phyloP scores from a whole-genome alignment of 1,139 yeast species.

The Yamadazyma dendronema region DNA sequence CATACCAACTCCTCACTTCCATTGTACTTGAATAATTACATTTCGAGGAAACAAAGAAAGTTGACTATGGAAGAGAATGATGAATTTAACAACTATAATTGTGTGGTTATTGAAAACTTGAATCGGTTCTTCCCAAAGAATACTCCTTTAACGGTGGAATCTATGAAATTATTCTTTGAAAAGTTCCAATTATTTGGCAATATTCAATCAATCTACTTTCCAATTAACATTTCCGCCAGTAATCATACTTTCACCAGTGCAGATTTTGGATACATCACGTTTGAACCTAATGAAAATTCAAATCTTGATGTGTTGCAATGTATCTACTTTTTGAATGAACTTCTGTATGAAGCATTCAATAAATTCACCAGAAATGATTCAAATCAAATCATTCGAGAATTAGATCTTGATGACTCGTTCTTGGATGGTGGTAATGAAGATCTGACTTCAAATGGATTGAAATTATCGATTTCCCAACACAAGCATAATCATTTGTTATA shows the following conservation, averaged over 20 bases:
- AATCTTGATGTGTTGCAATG: slow-evolving; percentile 26
- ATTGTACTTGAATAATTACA: slow-evolving; percentile 28
- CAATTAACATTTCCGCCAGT: slow-evolving; percentile 19
- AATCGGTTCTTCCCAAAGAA: slow-evolving; percentile 26
- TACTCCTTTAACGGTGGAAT: slow-evolving; percentile 13
- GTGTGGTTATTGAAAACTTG: slow-evolving; percentile 47
- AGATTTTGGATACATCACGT: slow-evolving; percentile 33
- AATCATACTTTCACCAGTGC: slow-evolving; percentile 19
- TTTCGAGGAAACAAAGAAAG: slow-evolving; percentile 27
- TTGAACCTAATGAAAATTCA: slow-evolving; percentile 18
- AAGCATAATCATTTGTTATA: slow-evolving; percentile 37
- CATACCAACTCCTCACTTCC: slow-evolving; percentile 24
- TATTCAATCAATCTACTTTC: slow-evolving; percentile 47
- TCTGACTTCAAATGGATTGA: slow-evolving; percentile 14
- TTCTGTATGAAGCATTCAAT: slow-evolving; percentile 26
- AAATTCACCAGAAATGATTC: slow-evolving; percentile 18
- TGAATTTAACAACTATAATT: slow-evolving; percentile 29
- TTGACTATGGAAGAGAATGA: slow-evolving; percentile 14
- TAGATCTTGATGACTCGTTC: slow-evolving; percentile 8
- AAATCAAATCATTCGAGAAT: slow-evolving; percentile 11
- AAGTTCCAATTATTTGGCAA: slow-evolving; percentile 38
- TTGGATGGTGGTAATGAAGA: slow-evolving; percentile 18
- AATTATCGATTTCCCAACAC: slow-evolving; percentile 37
- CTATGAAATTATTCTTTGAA: slow-evolving; percentile 23
- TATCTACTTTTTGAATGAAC: slow-evolving; percentile 30